Evolutionary conservation across 345 rosid genomes (phyloP).

Genomic region (Lumnitzera littorea): DNA sequence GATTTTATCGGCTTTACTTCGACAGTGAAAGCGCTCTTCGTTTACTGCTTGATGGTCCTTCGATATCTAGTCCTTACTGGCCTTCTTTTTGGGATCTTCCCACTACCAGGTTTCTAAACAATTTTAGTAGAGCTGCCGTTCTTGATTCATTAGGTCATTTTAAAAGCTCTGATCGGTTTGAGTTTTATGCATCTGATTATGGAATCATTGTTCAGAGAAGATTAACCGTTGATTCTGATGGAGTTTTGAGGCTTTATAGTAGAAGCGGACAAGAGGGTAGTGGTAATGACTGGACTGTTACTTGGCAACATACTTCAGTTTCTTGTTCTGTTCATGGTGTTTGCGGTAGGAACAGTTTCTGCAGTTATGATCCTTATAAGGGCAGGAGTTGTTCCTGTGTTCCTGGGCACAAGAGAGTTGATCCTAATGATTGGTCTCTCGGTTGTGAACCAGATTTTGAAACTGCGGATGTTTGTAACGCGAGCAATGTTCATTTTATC

Average conservation of each 20-base stretch:
- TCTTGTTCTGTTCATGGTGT: conserved; percentile 23
- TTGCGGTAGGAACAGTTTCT: conserved; percentile 29
- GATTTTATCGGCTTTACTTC: conserved; percentile 20
- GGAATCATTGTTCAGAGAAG: too few species aligned
- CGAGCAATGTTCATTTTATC: conserved; percentile 9
- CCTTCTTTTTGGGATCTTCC: conserved; percentile 5
- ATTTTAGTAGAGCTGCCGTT: too few species aligned
- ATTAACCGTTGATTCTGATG: too few species aligned
- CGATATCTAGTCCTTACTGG: conserved; percentile 24
- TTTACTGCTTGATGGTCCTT: conserved; percentile 17
- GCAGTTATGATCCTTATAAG: too few species aligned
- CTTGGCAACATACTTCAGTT: conserved; percentile 14
- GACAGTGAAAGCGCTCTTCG: conserved; percentile 18
- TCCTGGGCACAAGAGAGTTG: conserved; percentile 16
- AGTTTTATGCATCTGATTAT: too few species aligned
- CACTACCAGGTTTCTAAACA: too few species aligned
- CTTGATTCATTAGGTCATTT: too few species aligned
- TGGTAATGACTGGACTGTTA: too few species aligned
- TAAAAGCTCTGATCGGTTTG: too few species aligned
- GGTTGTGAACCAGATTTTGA: conserved; percentile 25
- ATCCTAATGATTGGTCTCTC: conserved; percentile 19
- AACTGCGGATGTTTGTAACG: conserved; percentile 9
- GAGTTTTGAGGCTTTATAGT: too few species aligned
- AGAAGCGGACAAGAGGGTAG: too few species aligned
- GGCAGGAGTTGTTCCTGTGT: conserved; percentile 32